A percentile compares a stretch with the other conserved stretches of the same genome.
Conservation (phyloP, 495 filamentous ascomycete genomes). For the Pseudomonodictys pantanalensis region DNA sequence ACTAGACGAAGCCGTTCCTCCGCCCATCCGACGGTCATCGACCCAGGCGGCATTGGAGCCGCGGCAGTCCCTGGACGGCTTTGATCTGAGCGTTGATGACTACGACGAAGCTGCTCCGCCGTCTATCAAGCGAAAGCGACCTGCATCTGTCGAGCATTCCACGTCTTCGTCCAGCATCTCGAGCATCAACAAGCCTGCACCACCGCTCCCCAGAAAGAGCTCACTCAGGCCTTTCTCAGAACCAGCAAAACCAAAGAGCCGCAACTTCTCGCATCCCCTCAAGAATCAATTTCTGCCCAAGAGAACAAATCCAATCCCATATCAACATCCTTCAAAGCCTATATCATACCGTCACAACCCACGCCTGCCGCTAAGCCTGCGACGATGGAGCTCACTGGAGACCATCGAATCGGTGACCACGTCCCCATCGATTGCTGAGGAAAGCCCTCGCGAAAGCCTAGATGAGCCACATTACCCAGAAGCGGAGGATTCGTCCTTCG, state of each 20-base stretch:
- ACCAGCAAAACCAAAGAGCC: not conserved
- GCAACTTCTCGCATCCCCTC: slow-evolving; percentile 9
- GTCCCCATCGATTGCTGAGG: not conserved
- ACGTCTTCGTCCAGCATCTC: not conserved
- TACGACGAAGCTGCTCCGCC: slow-evolving; percentile 11
- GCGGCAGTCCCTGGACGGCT: not conserved
- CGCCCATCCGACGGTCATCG: slow-evolving; percentile 10
- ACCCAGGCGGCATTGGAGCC: not conserved
- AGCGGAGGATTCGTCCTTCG: not conserved
- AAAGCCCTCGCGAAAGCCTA: not conserved
- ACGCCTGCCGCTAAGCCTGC: slow-evolving; percentile 2
- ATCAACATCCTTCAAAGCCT: not conserved
- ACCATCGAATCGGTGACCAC: slow-evolving; percentile 11
- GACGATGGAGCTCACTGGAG: slow-evolving; percentile 14
- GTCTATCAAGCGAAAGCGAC: not conserved
- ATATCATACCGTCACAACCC: not conserved
- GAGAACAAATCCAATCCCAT: not conserved
- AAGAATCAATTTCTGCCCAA: not conserved
- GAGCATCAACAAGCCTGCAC: not conserved
- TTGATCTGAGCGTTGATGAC: not conserved
- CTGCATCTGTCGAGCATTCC: not conserved
- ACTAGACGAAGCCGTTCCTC: slow-evolving; percentile 4
- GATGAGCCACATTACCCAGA: not conserved
- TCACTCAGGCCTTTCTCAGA: not conserved
- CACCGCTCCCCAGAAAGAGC: slow-evolving; percentile 1